Evolutionary conservation across 768 basidiomycete species (phyloP), one percentile per base, ranked within the genome.

Genomic region (Boletus reticulatus): DNA sequence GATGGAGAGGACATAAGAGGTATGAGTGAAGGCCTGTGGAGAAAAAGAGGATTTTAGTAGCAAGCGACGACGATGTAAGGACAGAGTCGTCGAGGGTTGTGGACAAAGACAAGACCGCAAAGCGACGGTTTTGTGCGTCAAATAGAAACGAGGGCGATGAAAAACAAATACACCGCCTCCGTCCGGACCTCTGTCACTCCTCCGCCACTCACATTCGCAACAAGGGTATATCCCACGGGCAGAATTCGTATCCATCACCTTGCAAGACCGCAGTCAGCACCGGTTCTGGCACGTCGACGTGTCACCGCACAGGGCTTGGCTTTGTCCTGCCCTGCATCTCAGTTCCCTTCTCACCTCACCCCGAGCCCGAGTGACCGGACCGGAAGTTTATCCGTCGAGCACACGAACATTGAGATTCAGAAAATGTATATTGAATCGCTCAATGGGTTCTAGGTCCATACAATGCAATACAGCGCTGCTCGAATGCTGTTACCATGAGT

Each of bases 401-500:
- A 6, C 6, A 27, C 20, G 47, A 43, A 22, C 39, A 19, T 29
- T 20, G 6, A 36, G 27, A 41, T 38, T n/a, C 14, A 41, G 16
- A 38, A 20, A 24, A 42, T 36, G 9, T 27, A 45, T 14, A 46
- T 27, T 31, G 17, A 27, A 24, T 19, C 13, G 8, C 39, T 65
- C 51, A 71, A 54, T 54, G 39, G 6, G 58, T 59, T 27, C 76
- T 72, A 19, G 67, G 68, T 6, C 91, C 89, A 63, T 94, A 94
- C 6, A 96, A 76, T 48, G 80, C 75, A 52, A 78, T 43, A 70
- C 93, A 96, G 27, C 94, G 81, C 59, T 87, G 79, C 73, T 98
- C 94, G 63, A 99, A 99, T 1, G 95, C 94, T 50, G 87, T 76
- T 22, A 98, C 87, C 93, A 97, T 98, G 72, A 88, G 79, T 61